These are phyloP conservation scores for Salvia miltiorrhiza DNA, from an alignment of 257 asterid genomes.

Conservation along the genomic window DNA sequence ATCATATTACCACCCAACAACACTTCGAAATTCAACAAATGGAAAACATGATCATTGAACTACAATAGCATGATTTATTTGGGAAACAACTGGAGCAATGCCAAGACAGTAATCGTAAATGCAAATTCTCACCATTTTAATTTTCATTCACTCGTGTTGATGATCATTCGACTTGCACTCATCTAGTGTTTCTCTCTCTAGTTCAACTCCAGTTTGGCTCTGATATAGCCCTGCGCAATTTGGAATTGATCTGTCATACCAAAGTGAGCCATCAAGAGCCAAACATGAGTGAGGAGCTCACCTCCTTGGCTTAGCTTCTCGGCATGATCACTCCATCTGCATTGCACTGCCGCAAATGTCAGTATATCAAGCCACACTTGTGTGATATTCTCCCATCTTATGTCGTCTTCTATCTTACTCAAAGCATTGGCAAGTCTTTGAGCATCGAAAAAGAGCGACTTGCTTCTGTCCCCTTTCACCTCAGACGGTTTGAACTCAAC, in stretches of 20 bases:
- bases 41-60: too few species aligned
- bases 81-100: too few species aligned
- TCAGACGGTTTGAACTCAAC: conserved; percentile 8
- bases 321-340: conserved; percentile 25
- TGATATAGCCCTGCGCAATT: conserved; percentile 25
- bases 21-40: too few species aligned
- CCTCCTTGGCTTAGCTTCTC: conserved; percentile 41
- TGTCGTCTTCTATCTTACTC: background rate
- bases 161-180: too few species aligned
- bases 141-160: too few species aligned
- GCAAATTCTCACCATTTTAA: too few species aligned
- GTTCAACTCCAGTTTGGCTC: conserved; percentile 5
- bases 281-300: conserved; percentile 56
- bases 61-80: too few species aligned
- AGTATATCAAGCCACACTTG: conserved; percentile 18
- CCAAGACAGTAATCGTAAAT: too few species aligned
- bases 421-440: conserved; percentile 8
- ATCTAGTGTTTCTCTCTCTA: background rate
- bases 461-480: conserved; percentile 37
- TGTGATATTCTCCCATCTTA: conserved; percentile 28
- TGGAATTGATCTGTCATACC: conserved; percentile 52
- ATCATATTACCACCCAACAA: too few species aligned
- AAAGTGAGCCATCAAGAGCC: conserved; percentile 64
- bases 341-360: conserved; percentile 21
- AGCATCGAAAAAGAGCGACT: conserved; percentile 27